Base-by-base conservation (phyloP, 257 asterid genomes). In the Cinchona pubescens region DNA sequence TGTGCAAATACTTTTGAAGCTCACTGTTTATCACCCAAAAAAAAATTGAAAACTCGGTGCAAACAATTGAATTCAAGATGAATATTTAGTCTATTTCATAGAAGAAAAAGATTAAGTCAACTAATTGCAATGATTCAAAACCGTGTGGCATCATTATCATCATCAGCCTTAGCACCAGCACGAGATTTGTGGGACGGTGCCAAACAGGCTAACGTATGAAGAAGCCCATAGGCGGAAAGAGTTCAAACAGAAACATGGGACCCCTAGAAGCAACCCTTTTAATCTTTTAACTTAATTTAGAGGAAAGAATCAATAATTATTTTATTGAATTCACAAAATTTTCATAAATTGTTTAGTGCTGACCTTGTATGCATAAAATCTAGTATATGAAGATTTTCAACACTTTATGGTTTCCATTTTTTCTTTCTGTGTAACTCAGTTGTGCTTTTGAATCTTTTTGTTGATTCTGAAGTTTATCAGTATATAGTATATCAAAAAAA, bases 61-160 rank as follows among this genome's bases (percentile, higher is more conserved):
- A n/a, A n/a, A n/a, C n/a, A n/a, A n/a, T n/a, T n/a, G n/a, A n/a
- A n/a, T n/a, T n/a, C n/a, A n/a, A n/a, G n/a, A n/a, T n/a, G n/a
- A n/a, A n/a, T n/a, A n/a, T n/a, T n/a, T n/a, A n/a, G n/a, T n/a
- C n/a, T n/a, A n/a, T n/a, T n/a, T n/a, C n/a, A n/a, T n/a, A 60
- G 8, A 37, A 43, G 29, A 67, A 1, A 42, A 16, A 1, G 46
- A 27, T 15, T 15, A 67, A 74, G 87, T 83, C 85, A 81, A 80
- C 79, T 78, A 45, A 55, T 56, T 42, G 65, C 78, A 34, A 21
- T 19, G 58, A 73, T 67, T 35, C 65, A 66, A 73, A 58, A 67
- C 74, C 82, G 72, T 62, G 79, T 79, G 75, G 34, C 48, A 35
- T 51, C 49, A 49, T 69, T 30, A n/a, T 25, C 37, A 68, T 38